phyloP scores from a whole-genome alignment of 2,329 filamentous ascomycete genomes.

The Dothidotthia symphoricarpi region DNA sequence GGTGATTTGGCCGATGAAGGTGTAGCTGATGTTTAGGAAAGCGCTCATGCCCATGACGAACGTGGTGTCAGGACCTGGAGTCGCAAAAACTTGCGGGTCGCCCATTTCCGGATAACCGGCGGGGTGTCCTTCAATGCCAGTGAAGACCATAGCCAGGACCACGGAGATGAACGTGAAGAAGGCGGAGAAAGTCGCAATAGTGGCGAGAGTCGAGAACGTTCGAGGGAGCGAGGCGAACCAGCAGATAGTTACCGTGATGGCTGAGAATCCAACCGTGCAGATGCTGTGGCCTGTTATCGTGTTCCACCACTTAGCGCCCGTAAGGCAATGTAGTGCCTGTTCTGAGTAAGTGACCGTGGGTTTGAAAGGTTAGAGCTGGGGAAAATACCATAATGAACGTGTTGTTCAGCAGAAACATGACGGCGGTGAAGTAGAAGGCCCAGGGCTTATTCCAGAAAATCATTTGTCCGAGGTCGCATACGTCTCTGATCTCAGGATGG shows the following conservation, averaged over 20 bases:
- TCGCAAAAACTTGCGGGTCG: slow-evolving; percentile 64
- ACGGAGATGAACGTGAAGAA: slow-evolving; percentile 90
- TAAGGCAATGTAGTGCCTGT: slow-evolving; percentile 72
- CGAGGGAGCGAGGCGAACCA: slow-evolving; percentile 79
- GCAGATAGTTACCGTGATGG: slow-evolving; percentile 71
- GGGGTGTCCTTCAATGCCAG: slow-evolving; percentile 72
- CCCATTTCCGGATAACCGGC: slow-evolving; percentile 60
- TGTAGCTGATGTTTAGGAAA: slow-evolving; percentile 94
- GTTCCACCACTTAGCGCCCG: slow-evolving; percentile 84
- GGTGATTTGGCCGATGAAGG: slow-evolving; percentile 93
- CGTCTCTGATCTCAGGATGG: slow-evolving; percentile 86
- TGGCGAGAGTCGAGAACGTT: slow-evolving; percentile 78
- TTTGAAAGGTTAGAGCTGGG: neutral
- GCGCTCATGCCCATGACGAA: slow-evolving; percentile 82
- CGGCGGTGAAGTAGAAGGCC: slow-evolving; percentile 65
- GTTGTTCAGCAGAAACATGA: slow-evolving; percentile 94
- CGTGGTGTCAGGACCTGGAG: slow-evolving; percentile 68
- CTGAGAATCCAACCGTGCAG: slow-evolving; percentile 78
- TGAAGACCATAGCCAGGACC: slow-evolving; percentile 77
- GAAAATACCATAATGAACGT: slow-evolving; percentile 70
- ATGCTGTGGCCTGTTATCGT: slow-evolving; percentile 72
- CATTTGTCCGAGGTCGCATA: slow-evolving; percentile 94
- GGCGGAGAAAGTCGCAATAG: slow-evolving; percentile 75
- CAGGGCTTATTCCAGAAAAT: slow-evolving; percentile 82
- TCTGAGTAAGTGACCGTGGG: slow-evolving; percentile 2